Evolutionary conservation across 2,329 filamentous ascomycete genomes (phyloP).

Genomic region (Exserohilum turcica): DNA sequence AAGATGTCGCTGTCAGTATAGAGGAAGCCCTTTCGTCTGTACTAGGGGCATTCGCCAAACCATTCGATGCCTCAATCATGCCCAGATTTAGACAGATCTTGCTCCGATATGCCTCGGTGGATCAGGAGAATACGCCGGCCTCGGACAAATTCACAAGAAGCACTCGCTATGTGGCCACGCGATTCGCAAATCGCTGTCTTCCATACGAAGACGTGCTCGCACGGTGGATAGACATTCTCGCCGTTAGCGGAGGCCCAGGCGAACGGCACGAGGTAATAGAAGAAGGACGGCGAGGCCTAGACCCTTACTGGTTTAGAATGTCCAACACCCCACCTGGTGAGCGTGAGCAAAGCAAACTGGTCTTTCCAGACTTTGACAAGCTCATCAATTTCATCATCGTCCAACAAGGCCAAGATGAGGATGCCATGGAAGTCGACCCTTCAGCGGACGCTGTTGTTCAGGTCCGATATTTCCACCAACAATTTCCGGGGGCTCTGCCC

Average conservation of each 20-base stretch:
- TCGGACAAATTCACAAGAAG: conserved; percentile 58
- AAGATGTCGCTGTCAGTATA: conserved; percentile 80
- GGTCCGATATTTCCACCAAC: conserved; percentile 40
- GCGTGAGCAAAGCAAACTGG: conserved; percentile 24
- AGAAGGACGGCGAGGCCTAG: conserved; percentile 85
- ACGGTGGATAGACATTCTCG: conserved; percentile 87
- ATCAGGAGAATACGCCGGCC: conserved; percentile 22
- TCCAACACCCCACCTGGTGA: conserved; percentile 54
- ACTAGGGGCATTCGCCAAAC: conserved; percentile 61
- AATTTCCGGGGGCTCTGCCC: conserved; percentile 62
- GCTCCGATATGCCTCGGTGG: conserved; percentile 37
- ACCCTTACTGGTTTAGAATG: conserved; percentile 74
- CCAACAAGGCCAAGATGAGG: conserved; percentile 41
- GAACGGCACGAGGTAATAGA: conserved; percentile 85
- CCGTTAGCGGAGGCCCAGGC: conserved; percentile 67
- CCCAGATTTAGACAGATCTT: conserved; percentile 44
- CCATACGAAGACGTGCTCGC: conserved; percentile 77
- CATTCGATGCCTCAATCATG: conserved; percentile 50
- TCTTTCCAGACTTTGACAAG: conserved; percentile 52
- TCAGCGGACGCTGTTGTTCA: conserved; percentile 31
- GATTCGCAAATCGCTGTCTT: conserved; percentile 88
- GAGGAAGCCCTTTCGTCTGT: conserved; percentile 86
- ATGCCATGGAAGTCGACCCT: conserved; percentile 42
- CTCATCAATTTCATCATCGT: conserved; percentile 55
- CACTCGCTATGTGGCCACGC: conserved; percentile 79